Percentiles rank a stretch among this genome's conserved stretches.
phyloP scores from a whole-genome alignment of 1,139 yeast genomes.

The Candida tropicalis region DNA sequence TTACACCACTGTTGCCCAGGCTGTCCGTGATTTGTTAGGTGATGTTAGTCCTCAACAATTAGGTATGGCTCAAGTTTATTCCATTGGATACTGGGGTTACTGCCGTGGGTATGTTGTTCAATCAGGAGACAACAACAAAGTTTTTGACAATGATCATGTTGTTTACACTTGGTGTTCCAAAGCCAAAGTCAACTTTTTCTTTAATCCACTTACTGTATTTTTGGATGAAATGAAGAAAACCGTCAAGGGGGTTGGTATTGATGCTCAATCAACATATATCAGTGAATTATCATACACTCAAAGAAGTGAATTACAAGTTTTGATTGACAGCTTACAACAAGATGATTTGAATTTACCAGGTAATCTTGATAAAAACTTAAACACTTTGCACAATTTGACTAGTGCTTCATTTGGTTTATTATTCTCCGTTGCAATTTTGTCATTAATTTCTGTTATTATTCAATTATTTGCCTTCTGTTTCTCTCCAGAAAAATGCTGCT shows the following conservation, averaged over 20 bases:
- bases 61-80: constrained; percentile 64
- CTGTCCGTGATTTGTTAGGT: constrained; percentile 18
- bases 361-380: constrained; percentile 32
- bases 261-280: constrained; percentile 20
- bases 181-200: constrained; percentile 48
- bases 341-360: constrained; percentile 43
- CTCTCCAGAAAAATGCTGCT: constrained; percentile 41
- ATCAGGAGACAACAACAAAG: constrained; percentile 14
- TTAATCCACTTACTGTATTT: constrained; percentile 56
- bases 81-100: constrained; percentile 73
- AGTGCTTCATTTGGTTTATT: constrained; percentile 32
- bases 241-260: constrained; percentile 25
- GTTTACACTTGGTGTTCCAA: constrained; percentile 58
- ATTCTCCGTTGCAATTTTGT: constrained; percentile 29
- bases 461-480: constrained; percentile 37
- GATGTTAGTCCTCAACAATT: constrained; percentile 29
- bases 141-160: constrained; percentile 35
- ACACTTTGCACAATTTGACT: constrained; percentile 30
- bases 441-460: constrained; percentile 31
- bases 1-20: constrained; percentile 17
- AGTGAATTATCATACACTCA: constrained; percentile 21
- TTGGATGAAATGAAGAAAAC: constrained; percentile 37
- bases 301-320: constrained; percentile 27
- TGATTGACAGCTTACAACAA: constrained; percentile 32
- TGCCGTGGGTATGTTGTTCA: constrained; percentile 53